Evolutionary conservation across 2,329 filamentous ascomycete genomes (phyloP).

Genomic region (Camillea tinctor): DNA sequence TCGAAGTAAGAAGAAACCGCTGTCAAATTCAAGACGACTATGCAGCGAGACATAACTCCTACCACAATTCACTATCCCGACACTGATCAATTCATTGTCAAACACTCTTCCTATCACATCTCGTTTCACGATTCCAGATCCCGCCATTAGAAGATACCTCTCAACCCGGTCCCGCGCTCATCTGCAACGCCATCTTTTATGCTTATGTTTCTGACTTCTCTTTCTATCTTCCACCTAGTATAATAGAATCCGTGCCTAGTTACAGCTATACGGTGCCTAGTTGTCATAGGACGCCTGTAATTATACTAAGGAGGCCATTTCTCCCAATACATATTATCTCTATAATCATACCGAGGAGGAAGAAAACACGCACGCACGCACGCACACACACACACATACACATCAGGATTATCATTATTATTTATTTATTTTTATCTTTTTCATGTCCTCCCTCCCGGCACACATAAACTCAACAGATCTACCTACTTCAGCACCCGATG

Average conservation of each 20-base stretch:
- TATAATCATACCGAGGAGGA: no score
- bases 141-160: neutral
- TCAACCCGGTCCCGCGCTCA: neutral
- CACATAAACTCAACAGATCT: conserved; percentile 17
- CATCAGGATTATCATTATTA: no score
- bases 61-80: conserved; percentile 6
- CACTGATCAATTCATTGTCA: conserved; percentile 6
- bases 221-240: neutral
- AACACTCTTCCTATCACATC: neutral
- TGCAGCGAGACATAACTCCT: conserved; percentile 8
- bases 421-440: neutral
- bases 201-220: no score
- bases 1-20: neutral
- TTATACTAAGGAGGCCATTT: neutral
- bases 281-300: neutral
- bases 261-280: neutral
- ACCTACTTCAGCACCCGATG: conserved; percentile 20
- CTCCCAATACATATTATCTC: no score
- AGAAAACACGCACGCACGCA: no score
- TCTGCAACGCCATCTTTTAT: neutral
- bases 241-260: neutral
- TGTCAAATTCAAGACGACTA: conserved; percentile 2
- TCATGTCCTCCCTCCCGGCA: conserved; percentile 31
- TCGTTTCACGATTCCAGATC: neutral
- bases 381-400: no score